Evolutionary conservation across 768 basidiomycete species (phyloP), one percentile per base, ranked within the genome.

Genomic region (Hygrocybe punicea): DNA sequence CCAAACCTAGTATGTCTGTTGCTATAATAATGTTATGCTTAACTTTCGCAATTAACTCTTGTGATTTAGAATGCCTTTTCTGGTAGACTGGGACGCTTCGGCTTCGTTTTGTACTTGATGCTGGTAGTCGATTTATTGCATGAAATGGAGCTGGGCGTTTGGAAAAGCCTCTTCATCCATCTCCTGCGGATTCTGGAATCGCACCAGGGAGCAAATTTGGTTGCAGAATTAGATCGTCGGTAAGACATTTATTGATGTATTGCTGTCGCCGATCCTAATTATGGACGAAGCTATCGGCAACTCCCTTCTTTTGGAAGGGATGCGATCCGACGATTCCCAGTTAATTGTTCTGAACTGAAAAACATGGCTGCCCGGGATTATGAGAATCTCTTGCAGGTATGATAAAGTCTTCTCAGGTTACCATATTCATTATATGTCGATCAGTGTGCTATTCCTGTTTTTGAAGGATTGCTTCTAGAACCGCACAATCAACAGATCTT

Each of bases 101-200:
- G 61, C 1, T 67, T 66, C 21, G 56, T 72, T 35, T 17, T 69
- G 2, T 73, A 58, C 44, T 21, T 0, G 0, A 63, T 71, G 14
- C 65, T 77, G 0, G 60, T 69, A 0, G 61, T 66, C 0, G 74
- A 80, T 46, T 59, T 78, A 14, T 36, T 80, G 53, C 77, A 78
- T 23, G 56, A 57, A 17, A 19, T 42, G 16, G 40, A 42, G 50
- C 36, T 37, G 8, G 9, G 49, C 25, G 17, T 35, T 10, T 45
- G 52, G 51, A 24, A 56, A 36, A 19, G 36, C 53, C 11, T 33
- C 34, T 19, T 60, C 33, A 35, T 35, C 19, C 39, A 45, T 58
- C n/a, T 37, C 21, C 44, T 57, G 9, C 33, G 56, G n/a, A 57
- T 57, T 10, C 56, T 57, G 21, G 37, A 57, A 40, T 49, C 56